Evolutionary conservation across 1,139 yeast genomes (phyloP).

Genomic region (Suhomyces anneliseae): DNA sequence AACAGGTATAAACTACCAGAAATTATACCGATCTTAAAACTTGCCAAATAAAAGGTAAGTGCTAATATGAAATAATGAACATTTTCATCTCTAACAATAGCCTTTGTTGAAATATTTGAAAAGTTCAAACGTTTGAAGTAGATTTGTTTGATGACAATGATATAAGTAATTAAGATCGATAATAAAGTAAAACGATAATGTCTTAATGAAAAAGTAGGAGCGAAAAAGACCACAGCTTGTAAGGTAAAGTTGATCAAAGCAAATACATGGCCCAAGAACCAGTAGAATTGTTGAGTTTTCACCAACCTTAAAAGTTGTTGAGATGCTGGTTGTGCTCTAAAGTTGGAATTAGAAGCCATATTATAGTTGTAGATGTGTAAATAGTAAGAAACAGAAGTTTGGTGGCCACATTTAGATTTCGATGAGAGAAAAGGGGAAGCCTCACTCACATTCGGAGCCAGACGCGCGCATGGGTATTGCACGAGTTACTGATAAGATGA

Average conservation of each 20-base stretch:
- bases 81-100: conserved; percentile 46
- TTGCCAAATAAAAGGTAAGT: conserved; percentile 31
- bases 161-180: conserved; percentile 46
- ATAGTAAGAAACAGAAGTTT: not conserved
- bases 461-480: conserved; percentile 2
- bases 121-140: conserved; percentile 32
- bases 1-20: conserved; percentile 52
- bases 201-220: conserved; percentile 24
- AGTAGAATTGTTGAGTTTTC: conserved; percentile 50
- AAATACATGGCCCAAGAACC: conserved; percentile 52
- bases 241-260: conserved; percentile 37
- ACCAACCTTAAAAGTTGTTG: conserved; percentile 19
- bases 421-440: conserved; percentile 1
- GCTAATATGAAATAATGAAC: conserved; percentile 51
- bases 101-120: conserved; percentile 5
- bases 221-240: conserved; percentile 35
- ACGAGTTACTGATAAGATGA: conserved; percentile 1
- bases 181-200: conserved; percentile 41
- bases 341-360: conserved; percentile 5
- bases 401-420: conserved; percentile 1
- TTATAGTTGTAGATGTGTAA: not conserved
- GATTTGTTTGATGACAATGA: conserved; percentile 49
- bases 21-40: conserved; percentile 32
- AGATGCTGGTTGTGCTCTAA: conserved; percentile 13
- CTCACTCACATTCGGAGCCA: not conserved